phyloP scores from a whole-genome alignment of 306 rosid genomes.

The Dalbergia oliveri region DNA sequence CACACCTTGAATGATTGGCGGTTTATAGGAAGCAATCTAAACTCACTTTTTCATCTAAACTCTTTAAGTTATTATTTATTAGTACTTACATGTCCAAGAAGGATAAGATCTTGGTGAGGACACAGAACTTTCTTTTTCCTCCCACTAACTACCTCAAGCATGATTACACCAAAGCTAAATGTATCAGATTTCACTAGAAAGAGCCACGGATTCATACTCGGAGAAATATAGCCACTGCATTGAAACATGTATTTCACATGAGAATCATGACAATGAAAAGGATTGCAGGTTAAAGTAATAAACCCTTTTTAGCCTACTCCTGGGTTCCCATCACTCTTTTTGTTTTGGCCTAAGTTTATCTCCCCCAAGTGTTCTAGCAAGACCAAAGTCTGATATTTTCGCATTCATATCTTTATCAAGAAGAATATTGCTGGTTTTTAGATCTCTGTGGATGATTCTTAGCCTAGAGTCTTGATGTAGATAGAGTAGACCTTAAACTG shows the following conservation, averaged over 20 bases:
- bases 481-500: conserved; percentile 10
- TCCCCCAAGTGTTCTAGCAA: conserved; percentile 24
- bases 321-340: conserved; percentile 8
- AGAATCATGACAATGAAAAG: background rate
- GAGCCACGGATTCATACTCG: conserved; percentile 12
- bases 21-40: no score
- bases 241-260: background rate
- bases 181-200: conserved; percentile 31
- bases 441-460: conserved; percentile 6
- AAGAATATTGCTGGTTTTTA: background rate
- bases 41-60: no score
- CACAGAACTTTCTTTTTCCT: conserved; percentile 49
- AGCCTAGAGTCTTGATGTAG: conserved; percentile 27
- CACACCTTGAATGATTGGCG: no score
- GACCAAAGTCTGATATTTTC: conserved; percentile 41
- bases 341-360: conserved; percentile 17
- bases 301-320: background rate
- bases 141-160: conserved; percentile 33
- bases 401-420: conserved; percentile 17
- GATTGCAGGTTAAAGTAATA: background rate
- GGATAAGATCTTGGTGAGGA: conserved; percentile 44
- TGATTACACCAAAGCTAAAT: conserved; percentile 31
- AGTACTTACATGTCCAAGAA: conserved; percentile 58
- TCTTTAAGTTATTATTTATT: background rate
- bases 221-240: conserved; percentile 43